phyloP scores from a whole-genome alignment of 2,329 filamentous ascomycete species.

The Curvularia lunata region DNA sequence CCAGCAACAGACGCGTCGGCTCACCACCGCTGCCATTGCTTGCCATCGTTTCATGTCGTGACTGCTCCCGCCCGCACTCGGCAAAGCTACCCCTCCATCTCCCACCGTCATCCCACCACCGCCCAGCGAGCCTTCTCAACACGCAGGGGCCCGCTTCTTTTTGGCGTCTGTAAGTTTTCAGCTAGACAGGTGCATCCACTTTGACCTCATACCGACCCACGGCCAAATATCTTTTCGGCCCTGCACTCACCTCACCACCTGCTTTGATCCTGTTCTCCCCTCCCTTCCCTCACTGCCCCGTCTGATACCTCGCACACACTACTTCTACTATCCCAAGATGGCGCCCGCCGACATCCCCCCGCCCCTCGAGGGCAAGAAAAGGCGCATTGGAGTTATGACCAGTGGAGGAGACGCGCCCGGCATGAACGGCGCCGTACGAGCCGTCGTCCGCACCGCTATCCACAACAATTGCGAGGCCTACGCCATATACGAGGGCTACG shows the following conservation, averaged over 20 bases:
- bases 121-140: constrained; percentile 29
- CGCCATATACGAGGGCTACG: constrained; percentile 84
- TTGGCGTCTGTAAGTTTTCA: constrained; percentile 23
- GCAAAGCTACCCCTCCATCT: constrained; percentile 22
- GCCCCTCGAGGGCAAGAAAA: constrained; percentile 57
- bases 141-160: constrained; percentile 29
- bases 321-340: constrained; percentile 23
- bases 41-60: background rate
- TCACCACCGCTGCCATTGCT: background rate
- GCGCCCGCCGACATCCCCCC: constrained; percentile 41
- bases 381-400: constrained; percentile 87
- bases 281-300: background rate
- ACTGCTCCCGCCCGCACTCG: constrained; percentile 4
- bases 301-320: constrained; percentile 5
- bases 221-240: constrained; percentile 16
- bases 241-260: constrained; percentile 7
- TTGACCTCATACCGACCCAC: constrained; percentile 38
- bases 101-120: constrained; percentile 1
- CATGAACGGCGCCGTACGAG: constrained; percentile 91
- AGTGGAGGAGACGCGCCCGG: constrained; percentile 92
- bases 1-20: background rate
- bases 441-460: constrained; percentile 89
- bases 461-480: constrained; percentile 66
- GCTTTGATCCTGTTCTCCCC: constrained; percentile 11
- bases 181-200: constrained; percentile 25